Evolutionary conservation across 192 early-diverging fungal species (phyloP).

Genomic region (Entomortierella parvispora): DNA sequence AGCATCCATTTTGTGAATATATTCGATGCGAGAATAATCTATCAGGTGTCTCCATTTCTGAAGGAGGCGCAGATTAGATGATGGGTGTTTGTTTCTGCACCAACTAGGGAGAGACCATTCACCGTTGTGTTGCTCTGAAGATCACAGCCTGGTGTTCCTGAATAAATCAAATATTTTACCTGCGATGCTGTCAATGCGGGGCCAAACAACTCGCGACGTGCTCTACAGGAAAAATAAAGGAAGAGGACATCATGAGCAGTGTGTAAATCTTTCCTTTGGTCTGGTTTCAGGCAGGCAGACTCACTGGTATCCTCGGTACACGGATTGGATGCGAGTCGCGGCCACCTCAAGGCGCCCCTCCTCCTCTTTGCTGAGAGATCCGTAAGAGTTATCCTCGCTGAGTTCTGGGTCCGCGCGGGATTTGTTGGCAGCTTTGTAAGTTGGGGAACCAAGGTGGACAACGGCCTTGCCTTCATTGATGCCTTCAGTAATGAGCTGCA

Average conservation of each 20-base stretch:
- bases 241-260: neutral
- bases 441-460: too few species aligned
- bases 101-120: too few species aligned
- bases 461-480: too few species aligned
- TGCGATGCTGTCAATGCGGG: conserved; percentile 32
- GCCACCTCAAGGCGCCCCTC: conserved; percentile 11
- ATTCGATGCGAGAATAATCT: conserved; percentile 27
- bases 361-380: neutral
- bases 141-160: too few species aligned
- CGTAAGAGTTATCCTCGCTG: neutral
- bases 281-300: conserved; percentile 1
- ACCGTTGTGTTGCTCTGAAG: too few species aligned
- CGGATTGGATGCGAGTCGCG: conserved; percentile 35
- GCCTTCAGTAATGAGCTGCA: too few species aligned
- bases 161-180: conserved; percentile 7
- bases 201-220: conserved; percentile 28
- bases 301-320: conserved; percentile 40
- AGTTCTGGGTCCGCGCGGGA: neutral
- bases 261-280: too few species aligned
- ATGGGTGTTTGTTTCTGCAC: neutral
- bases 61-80: neutral
- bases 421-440: too few species aligned
- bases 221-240: neutral
- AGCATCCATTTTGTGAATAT: conserved; percentile 39
- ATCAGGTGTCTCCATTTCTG: conserved; percentile 48